A percentile compares a stretch with the other conserved stretches of the same genome.
Evolutionary conservation across 2,329 filamentous ascomycete species (phyloP).

Genomic region (Diaporthe vaccinii): DNA sequence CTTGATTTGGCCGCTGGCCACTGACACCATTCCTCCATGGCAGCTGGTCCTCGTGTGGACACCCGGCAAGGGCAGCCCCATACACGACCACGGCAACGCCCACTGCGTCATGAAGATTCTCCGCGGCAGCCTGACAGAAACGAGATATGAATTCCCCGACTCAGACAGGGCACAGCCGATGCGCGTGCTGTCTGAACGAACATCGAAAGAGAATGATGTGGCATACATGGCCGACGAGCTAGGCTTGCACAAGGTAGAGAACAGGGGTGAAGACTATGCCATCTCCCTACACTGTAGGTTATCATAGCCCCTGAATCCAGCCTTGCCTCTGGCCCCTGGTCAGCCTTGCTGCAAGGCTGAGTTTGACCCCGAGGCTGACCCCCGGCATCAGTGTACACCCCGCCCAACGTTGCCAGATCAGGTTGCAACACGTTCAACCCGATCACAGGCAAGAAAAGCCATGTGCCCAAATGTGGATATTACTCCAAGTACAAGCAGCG

Average conservation of each 20-base stretch:
- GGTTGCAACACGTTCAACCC: slow-evolving; percentile 88
- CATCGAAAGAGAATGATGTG: slow-evolving; percentile 79
- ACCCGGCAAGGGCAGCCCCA: slow-evolving; percentile 84
- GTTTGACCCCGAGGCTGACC: slow-evolving; percentile 30
- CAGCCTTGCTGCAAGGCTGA: slow-evolving; percentile 37
- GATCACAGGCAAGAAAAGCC: slow-evolving; percentile 79
- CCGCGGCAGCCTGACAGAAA: slow-evolving; percentile 83
- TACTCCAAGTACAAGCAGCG: slow-evolving; percentile 74
- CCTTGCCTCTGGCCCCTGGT: slow-evolving; percentile 16
- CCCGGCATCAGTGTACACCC: slow-evolving; percentile 76
- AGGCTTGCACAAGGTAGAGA: slow-evolving; percentile 86
- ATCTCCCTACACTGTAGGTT: slow-evolving; percentile 82
- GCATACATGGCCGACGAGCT: slow-evolving; percentile 94
- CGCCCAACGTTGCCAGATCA: slow-evolving; percentile 86
- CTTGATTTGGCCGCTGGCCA: slow-evolving; percentile 40
- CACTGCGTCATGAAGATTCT: slow-evolving; percentile 95
- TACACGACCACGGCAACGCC: slow-evolving; percentile 90
- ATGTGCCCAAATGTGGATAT: slow-evolving; percentile 79
- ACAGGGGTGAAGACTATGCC: slow-evolving; percentile 81
- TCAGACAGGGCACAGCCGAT: slow-evolving; percentile 66
- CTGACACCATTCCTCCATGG: slow-evolving; percentile 34
- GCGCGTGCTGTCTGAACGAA: slow-evolving; percentile 74
- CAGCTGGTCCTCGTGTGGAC: slow-evolving; percentile 92
- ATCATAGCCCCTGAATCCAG: slow-evolving; percentile 42
- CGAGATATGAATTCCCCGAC: slow-evolving; percentile 81